Evolutionary conservation across 495 filamentous ascomycete genomes (phyloP).

Genomic region (Pseudevernia furfuracea): DNA sequence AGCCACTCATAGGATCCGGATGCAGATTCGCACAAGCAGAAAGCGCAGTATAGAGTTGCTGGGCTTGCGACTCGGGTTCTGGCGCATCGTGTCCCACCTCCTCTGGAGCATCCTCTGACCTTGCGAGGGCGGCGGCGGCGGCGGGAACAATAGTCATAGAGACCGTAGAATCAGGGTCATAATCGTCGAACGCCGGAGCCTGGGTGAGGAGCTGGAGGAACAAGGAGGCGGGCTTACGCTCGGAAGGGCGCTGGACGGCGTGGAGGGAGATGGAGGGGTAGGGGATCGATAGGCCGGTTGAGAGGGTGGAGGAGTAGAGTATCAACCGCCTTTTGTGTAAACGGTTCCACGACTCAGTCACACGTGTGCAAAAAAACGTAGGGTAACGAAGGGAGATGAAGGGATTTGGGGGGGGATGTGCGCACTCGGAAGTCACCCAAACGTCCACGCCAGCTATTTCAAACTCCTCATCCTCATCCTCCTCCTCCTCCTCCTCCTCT

Average conservation of each 20-base stretch:
- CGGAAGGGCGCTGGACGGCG: slow-evolving; percentile 60
- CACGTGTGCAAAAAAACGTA: background rate
- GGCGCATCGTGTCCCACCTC: slow-evolving; percentile 9
- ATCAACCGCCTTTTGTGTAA: slow-evolving; percentile 40
- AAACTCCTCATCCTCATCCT: slow-evolving; percentile 39
- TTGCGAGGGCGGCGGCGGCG: background rate
- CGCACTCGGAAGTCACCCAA: slow-evolving; percentile 75
- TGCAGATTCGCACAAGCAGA: slow-evolving; percentile 84
- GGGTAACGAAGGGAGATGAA: background rate
- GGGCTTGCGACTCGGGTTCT: slow-evolving; percentile 29
- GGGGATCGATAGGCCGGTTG: slow-evolving; percentile 66
- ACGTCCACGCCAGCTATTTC: slow-evolving; percentile 52
- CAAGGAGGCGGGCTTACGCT: slow-evolving; percentile 31
- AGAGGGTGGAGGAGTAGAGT: slow-evolving; percentile 55
- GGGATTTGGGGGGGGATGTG: slow-evolving; percentile 6
- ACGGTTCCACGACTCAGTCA: background rate
- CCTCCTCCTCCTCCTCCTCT: slow-evolving; percentile 18
- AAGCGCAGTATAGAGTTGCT: slow-evolving; percentile 66
- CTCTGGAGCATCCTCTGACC: background rate
- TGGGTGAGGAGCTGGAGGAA: slow-evolving; percentile 24
- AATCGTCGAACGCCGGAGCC: slow-evolving; percentile 51
- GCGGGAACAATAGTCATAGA: slow-evolving; percentile 67
- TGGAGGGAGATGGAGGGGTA: slow-evolving; percentile 86
- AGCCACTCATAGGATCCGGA: slow-evolving; percentile 60
- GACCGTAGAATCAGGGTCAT: slow-evolving; percentile 55